Conservation (phyloP, 1,139 yeast species). For the Lodderomyces orthopsilosis region DNA sequence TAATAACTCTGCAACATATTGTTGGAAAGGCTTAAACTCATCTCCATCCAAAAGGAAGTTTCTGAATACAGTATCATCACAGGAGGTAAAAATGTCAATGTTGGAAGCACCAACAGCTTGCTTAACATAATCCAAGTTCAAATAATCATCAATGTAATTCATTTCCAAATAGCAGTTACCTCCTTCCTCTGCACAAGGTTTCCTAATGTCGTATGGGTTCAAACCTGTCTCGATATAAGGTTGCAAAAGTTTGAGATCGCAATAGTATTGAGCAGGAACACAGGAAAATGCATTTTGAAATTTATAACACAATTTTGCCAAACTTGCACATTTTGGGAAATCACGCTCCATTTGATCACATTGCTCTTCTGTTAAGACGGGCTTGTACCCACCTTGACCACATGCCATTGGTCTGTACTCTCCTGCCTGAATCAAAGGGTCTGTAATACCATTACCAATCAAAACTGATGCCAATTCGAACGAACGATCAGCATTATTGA, state of each 20-base stretch:
- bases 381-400: slow-evolving; percentile 73
- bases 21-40: slow-evolving; percentile 82
- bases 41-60: slow-evolving; percentile 65
- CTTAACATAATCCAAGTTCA: slow-evolving; percentile 43
- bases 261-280: slow-evolving; percentile 79
- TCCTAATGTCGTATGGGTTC: slow-evolving; percentile 91
- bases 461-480: slow-evolving; percentile 69
- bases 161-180: slow-evolving; percentile 57
- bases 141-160: slow-evolving; percentile 33
- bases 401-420: slow-evolving; percentile 83
- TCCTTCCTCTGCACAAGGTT: slow-evolving; percentile 70
- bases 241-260: slow-evolving; percentile 32
- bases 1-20: slow-evolving; percentile 60
- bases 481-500: slow-evolving; percentile 59
- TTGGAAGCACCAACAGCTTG: slow-evolving; percentile 81
- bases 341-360: slow-evolving; percentile 53
- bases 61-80: slow-evolving; percentile 80
- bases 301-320: slow-evolving; percentile 78
- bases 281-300: slow-evolving; percentile 79
- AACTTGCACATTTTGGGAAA: slow-evolving; percentile 75
- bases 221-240: slow-evolving; percentile 50
- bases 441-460: slow-evolving; percentile 85
- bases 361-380: slow-evolving; percentile 58
- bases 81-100: slow-evolving; percentile 76
- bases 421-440: slow-evolving; percentile 65